Base-by-base conservation (phyloP, 2,329 filamentous ascomycete genomes). In the Eutypella sp. region DNA sequence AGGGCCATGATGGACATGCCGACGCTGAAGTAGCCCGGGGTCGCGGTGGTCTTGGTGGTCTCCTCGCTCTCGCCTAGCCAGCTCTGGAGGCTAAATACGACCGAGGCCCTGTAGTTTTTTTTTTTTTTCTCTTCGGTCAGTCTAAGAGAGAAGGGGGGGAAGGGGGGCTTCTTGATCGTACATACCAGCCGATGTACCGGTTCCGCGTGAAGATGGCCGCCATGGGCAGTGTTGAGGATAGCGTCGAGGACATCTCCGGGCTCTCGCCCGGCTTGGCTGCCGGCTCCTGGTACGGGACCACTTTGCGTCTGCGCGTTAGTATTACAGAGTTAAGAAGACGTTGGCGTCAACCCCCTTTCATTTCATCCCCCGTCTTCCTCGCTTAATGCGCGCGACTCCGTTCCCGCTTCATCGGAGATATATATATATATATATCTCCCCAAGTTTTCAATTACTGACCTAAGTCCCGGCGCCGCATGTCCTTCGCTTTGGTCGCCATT, bases 181-280 rank as follows among this genome's bases (percentile, higher is more conserved):
- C 72, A 49, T 67, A 81, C 79, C 81, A 85, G 62, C 81, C 81
- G 47, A 85, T 70, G 60, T 80, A 93, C 78, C 88, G 87, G 72
- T 95, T 96, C 56, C 90, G 80, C 58, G 87, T 93, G 65, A 96
- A 93, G 78, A 96, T 95, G 53, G 91, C 91, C 47, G 89, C 90
- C 92, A 96, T 96, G 48, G 92, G 92, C 62, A 97, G 75, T 29
- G 91, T 95, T 62, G 85, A 92, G 23, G 78, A 73, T 45, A 84
- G 61, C 23, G 76, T 89, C 68, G 86, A 85, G 44, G 81, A 75
- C 67, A 95, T 79, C 62, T 96, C 90, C 54, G 78, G 72, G 51
- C 73, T 59, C 18, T 80, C 77, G 60, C 76, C 56, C 58, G 81
- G 78, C 59, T 84, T 82, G 57, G 80, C 73, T 41, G 76, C 73